Evolutionary conservation across 2,329 filamentous ascomycete genomes (phyloP), one percentile per base, ranked within the genome.

Genomic region (Cytospora paraplurivora): DNA sequence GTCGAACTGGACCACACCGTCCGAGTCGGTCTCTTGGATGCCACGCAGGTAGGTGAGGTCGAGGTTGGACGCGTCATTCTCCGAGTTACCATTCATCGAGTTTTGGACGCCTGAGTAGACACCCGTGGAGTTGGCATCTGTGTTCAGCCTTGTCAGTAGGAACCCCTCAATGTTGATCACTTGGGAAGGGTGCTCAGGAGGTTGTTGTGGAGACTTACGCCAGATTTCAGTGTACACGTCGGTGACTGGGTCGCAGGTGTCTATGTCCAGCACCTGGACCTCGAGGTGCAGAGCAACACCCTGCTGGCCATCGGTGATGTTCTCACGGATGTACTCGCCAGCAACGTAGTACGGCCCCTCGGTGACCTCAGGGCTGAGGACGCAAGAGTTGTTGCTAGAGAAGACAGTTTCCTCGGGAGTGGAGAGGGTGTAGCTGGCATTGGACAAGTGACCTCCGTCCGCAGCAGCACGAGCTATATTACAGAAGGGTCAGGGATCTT

Each of bases 321-420:
- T 72, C 32, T 72, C 44, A 52, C 81, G 78, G 61, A 83, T 71
- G 62, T 75, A 74, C 69, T 83, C 80, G 50, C 80, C 81, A 21
- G 74, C 69, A 58, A 82, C 77, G 66, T 78, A 85, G 74, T 84
- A 85, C 21, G 83, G 83, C 0, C 82, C 82, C 69, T 83, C 76
- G 3, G 78, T 84, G 21, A 79, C 78, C 69, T 85, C 82, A 0
- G 82, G 81, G n/a, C 76, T 79, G 34, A 85, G 73, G 33, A 83
- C 73, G 66, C 82, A 85, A 19, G 78, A 78, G 51, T 72, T 75
- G 69, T 79, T 77, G 62, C 72, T 73, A 1, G 75, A 71, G 62
- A 82, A 82, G 34, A 82, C 71, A 64, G 67, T 75, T 50, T 69
- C 66, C 11, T 72, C 69, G 19, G 73, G 69, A 15, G 77, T 78